Evolutionary conservation across 441 rosid species (phyloP), one percentile per base, ranked within the genome.

Genomic region (Arabidopsis hybrid): DNA sequence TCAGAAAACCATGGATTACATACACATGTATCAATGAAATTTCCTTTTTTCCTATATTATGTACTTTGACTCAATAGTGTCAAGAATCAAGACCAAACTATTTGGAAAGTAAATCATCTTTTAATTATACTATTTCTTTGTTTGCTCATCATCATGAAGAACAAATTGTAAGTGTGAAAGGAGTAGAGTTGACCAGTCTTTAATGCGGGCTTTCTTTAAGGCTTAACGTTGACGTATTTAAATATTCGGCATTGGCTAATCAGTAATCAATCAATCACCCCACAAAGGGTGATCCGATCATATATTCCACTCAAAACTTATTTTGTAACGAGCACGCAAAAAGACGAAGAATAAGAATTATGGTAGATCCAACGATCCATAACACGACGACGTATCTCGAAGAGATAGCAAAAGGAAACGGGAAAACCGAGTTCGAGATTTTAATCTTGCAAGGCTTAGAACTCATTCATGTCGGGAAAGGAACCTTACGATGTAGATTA

Each of bases 401-500:
- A 61, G 77, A 53, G 73, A n/a, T 67, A 31, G 55, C 61, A 0
- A 4, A 72, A 67, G 81, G 81, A 10, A 55, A 39, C 4, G 70
- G 65, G 4, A 4, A 10, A 2, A 26, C 55, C 60, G 65, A 61
- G 13, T 58, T 66, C 1, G 81, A 72, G 12, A 1, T 0, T 3
- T 53, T 72, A 11, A 55, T 61, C 60, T 8, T 73, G 0, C 57
- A 57, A 36, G 81, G 60, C 43, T 69, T 78, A 66, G 68, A 78
- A 52, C 56, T 78, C 43, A 50, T 69, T 26, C 58, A 73, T 68
- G 78, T 69, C 67, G 81, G 38, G 0, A 67, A 63, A 68, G 74
- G 89, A 63, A 69, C 64, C 53, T 3, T 82, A n/a, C 83, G 79
- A 55, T 83, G 89, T 36, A 61, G 47, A 64, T 59, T 88, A 71